Conservation (phyloP, 2,329 filamentous ascomycete species). For the Colletotrichum chrysophilum region DNA sequence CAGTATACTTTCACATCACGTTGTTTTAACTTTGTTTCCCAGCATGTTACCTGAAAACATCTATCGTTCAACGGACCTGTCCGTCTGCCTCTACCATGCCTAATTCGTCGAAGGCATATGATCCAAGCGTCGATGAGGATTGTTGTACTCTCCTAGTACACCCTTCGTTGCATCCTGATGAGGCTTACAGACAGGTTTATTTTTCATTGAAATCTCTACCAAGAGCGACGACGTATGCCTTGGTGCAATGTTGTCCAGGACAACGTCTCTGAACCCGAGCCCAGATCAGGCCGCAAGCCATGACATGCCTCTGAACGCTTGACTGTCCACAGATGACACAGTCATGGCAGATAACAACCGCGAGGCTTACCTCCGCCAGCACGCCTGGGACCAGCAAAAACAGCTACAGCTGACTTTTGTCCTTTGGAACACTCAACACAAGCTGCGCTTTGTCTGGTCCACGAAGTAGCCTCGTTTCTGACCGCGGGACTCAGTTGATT, state of each 20-base stretch:
- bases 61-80: not conserved
- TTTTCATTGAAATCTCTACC: not conserved
- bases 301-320: not conserved
- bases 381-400: fast-evolving
- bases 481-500: not conserved
- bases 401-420: not conserved
- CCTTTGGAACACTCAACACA: not conserved
- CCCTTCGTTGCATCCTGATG: not conserved
- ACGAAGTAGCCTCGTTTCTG: not conserved
- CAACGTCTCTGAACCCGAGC: not conserved
- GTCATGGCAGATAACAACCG: not conserved
- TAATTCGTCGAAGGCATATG: not conserved
- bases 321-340: not conserved
- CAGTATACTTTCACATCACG: not conserved
- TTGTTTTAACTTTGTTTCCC: fast-evolving
- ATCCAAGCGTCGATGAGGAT: not conserved
- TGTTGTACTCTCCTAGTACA: not conserved
- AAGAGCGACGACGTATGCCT: not conserved
- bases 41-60: not conserved
- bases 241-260: not conserved
- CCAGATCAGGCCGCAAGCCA: not conserved
- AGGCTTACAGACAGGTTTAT: not conserved
- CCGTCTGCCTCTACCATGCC: not conserved
- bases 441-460: not conserved
- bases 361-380: not conserved